Base-by-base conservation (phyloP, 2,329 filamentous ascomycete genomes). In the Apiospora arundinis region DNA sequence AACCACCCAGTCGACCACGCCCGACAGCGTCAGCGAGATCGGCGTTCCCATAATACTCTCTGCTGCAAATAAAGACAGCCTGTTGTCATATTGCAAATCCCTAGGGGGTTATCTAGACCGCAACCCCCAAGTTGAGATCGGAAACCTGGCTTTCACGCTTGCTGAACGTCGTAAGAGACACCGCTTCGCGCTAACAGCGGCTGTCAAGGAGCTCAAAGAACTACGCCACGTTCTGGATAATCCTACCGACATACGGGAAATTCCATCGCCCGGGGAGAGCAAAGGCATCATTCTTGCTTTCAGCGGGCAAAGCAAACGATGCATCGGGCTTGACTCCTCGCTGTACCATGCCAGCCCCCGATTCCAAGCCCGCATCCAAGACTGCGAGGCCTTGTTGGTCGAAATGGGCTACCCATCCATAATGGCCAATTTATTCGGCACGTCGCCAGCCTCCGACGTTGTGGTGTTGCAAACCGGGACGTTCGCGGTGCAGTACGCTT, bases 401-500 rank as follows among this genome's bases (percentile, higher is more conserved):
- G 23, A 18, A 32, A 25, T 60, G 23, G 52, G 32, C 37, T 37
- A 16, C 21, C 56, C 78, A 21, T 74, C 78, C 71, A 72, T 83
- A 18, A 71, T 82, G 71, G 76, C 81, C 45, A 71, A 70, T 8
- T 74, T 83, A 7, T 79, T 79, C 66, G 70, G 80, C 16, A 28
- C 72, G 0, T 70, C 73, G 0, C 75, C 79, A 0, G 67, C 81
- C 16, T 45, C 71, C 0, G 78, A 83, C 68, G n/a, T 78, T 1
- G 76, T 80, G 7, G 28, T 73, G 0, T 74, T 84, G 1, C 84
- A 85, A 25, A 78, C 77, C 7, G 75, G 76, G 42, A 72, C 83
- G 0, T 83, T 84, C 67, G 75, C 82, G 0, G 52, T 81, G 12
- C 82, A 84, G 66, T 83, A 83, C 63, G 73, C 83, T 0, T 79